Percentiles rank a stretch among this genome's conserved stretches.
phyloP scores from a whole-genome alignment of 1,139 yeast genomes.

The Nakaseomyces bracarensis region DNA sequence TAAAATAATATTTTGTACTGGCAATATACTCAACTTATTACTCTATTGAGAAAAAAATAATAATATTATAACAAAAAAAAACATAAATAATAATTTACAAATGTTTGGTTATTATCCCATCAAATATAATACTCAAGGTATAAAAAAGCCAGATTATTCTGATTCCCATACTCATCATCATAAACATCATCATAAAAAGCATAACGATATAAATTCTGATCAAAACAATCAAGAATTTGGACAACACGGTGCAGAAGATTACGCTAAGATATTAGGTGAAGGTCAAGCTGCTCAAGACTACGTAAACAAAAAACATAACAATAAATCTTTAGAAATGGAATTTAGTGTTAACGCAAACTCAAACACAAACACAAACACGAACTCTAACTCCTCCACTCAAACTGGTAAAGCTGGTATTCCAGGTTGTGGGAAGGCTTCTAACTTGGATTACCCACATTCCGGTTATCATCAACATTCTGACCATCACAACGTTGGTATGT shows the following conservation, averaged over 20 bases:
- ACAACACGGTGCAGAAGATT: constrained; percentile 10
- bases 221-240: constrained; percentile 8
- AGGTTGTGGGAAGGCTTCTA: constrained; percentile 5
- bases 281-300: constrained; percentile 16
- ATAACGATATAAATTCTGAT: not conserved
- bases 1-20: too few species aligned
- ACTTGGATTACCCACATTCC: constrained; percentile 6
- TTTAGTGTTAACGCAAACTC: too few species aligned
- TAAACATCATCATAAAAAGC: not conserved
- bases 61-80: not conserved
- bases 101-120: constrained; percentile 3
- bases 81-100: not conserved
- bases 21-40: too few species aligned
- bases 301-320: constrained; percentile 6
- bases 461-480: constrained; percentile 1
- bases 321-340: constrained; percentile 8
- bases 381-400: too few species aligned
- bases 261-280: constrained; percentile 13
- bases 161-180: not conserved
- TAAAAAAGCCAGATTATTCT: constrained; percentile 5
- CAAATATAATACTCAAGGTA: constrained; percentile 3
- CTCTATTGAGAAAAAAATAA: too few species aligned
- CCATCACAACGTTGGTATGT: constrained; percentile 9
- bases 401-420: constrained; percentile 6
- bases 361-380: too few species aligned